Percentiles rank a stretch among this genome's conserved stretches.
Evolutionary conservation across 148 eudicot genomes (phyloP).

Genomic region (Spergularia marina): DNA sequence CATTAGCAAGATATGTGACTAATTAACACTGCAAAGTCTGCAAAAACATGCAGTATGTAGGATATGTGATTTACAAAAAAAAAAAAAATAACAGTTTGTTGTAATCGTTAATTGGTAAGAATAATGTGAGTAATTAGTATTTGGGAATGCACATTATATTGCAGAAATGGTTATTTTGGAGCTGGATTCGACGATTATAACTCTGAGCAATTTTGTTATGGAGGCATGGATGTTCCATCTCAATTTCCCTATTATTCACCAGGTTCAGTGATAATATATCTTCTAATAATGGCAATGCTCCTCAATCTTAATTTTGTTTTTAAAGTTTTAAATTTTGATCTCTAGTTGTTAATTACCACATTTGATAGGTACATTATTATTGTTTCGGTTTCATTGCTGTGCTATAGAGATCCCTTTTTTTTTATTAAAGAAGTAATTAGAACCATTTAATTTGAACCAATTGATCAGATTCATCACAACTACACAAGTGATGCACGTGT

Average conservation of each 20-base stretch:
- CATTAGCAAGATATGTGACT: not conserved
- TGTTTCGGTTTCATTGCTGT: not conserved
- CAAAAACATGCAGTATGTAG: not conserved
- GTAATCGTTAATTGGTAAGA: not conserved
- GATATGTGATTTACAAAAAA: not conserved
- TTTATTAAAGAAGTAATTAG: not conserved
- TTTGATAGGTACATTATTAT: not conserved
- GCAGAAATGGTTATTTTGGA: slow-evolving; percentile 19
- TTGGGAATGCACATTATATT: not conserved
- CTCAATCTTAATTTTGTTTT: not conserved
- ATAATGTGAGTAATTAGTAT: not conserved
- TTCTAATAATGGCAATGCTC: not conserved
- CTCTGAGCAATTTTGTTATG: slow-evolving; percentile 20
- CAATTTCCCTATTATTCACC: slow-evolving; percentile 23
- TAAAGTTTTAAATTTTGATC: not conserved
- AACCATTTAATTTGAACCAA: not conserved
- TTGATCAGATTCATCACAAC: not conserved
- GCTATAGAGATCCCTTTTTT: not conserved
- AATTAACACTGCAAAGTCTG: too few species aligned
- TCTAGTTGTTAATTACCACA: not conserved
- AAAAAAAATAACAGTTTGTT: not conserved
- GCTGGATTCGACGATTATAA: slow-evolving; percentile 14
- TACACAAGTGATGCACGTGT: too few species aligned
- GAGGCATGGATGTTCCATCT: slow-evolving; percentile 20
- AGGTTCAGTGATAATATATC: slow-evolving; percentile 15